Evolutionary conservation across 2,329 filamentous ascomycete species (phyloP), one percentile per base, ranked within the genome.

Genomic region (Hysterium pulicare): DNA sequence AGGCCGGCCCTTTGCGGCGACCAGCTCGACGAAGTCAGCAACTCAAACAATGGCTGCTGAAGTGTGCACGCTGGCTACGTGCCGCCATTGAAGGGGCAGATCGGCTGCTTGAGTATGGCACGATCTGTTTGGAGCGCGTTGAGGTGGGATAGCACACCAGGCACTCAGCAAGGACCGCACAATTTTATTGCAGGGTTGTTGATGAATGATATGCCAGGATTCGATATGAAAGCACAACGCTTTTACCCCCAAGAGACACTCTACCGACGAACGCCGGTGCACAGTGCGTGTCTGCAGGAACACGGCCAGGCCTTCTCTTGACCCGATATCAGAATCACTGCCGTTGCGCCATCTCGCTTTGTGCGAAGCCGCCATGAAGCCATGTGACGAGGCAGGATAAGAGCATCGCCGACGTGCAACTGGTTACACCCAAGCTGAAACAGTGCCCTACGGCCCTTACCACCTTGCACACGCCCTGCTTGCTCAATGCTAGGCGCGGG

Each of bases 361-460:
- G n/a, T n/a, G n/a, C n/a, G n/a, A n/a, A n/a, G n/a, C n/a, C n/a
- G n/a, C n/a, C n/a, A n/a, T n/a, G n/a, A n/a, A n/a, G n/a, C n/a
- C n/a, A n/a, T n/a, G n/a, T n/a, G n/a, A n/a, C n/a, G n/a, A n/a
- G n/a, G n/a, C n/a, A n/a, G n/a, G n/a, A n/a, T n/a, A n/a, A n/a
- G n/a, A n/a, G n/a, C n/a, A n/a, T n/a, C n/a, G n/a, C n/a, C n/a
- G n/a, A n/a, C n/a, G n/a, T n/a, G n/a, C n/a, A n/a, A n/a, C n/a
- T n/a, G n/a, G n/a, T n/a, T n/a, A n/a, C n/a, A n/a, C 33, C 48
- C 22, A 46, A 40, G 46, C 49, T 52, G 49, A 47, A 50, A 51
- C 46, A 30, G 8, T 15, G 20, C 20, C 24, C 24, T 33, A 13
- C 24, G 13, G 19, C 21, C 15, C 33, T 17, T n/a, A 19, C 10